Conservation (phyloP, 1,284 basidiomycete genomes). For the Fomitiporia mediterranea region DNA sequence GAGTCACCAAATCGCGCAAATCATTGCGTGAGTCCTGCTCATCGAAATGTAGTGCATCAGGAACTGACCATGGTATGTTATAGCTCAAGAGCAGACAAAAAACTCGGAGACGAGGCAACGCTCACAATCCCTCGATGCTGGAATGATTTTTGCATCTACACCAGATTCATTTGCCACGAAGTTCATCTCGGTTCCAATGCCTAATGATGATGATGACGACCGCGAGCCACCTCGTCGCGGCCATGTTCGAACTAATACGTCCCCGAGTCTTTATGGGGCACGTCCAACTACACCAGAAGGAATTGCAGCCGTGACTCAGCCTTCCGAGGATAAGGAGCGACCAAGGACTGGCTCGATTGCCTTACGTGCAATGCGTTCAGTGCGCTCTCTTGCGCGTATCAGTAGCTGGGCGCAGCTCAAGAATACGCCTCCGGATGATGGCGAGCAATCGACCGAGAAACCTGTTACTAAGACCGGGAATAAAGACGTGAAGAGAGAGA, state of each 20-base stretch:
- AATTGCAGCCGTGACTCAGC: slow-evolving; percentile 10
- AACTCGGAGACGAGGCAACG: slow-evolving; percentile 38
- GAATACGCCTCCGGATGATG: slow-evolving; percentile 34
- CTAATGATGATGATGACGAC: slow-evolving; percentile 13
- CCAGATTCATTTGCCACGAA: slow-evolving; percentile 16
- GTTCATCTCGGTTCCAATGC: slow-evolving; percentile 15
- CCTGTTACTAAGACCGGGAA: slow-evolving; percentile 29
- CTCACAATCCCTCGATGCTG: slow-evolving; percentile 63
- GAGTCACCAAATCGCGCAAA: slow-evolving; percentile 21
- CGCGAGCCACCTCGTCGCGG: not conserved
- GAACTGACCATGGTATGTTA: not conserved
- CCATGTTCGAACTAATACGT: slow-evolving; percentile 13
- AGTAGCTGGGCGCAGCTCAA: slow-evolving; percentile 63
- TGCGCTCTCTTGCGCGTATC: slow-evolving; percentile 65
- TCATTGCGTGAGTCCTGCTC: slow-evolving; percentile 27
- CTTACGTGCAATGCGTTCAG: slow-evolving; percentile 68
- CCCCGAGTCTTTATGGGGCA: slow-evolving; percentile 13
- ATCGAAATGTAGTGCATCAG: not conserved
- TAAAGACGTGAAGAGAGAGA: slow-evolving; percentile 33
- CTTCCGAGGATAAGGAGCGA: slow-evolving; percentile 14
- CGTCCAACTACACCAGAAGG: slow-evolving; percentile 15
- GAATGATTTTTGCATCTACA: slow-evolving; percentile 41
- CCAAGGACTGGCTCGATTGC: slow-evolving; percentile 55
- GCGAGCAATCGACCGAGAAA: slow-evolving; percentile 24
- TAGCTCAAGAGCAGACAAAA: slow-evolving; percentile 47